phyloP scores from a whole-genome alignment of 2,329 filamentous ascomycete genomes.

The Trichoderma arundinaceum region DNA sequence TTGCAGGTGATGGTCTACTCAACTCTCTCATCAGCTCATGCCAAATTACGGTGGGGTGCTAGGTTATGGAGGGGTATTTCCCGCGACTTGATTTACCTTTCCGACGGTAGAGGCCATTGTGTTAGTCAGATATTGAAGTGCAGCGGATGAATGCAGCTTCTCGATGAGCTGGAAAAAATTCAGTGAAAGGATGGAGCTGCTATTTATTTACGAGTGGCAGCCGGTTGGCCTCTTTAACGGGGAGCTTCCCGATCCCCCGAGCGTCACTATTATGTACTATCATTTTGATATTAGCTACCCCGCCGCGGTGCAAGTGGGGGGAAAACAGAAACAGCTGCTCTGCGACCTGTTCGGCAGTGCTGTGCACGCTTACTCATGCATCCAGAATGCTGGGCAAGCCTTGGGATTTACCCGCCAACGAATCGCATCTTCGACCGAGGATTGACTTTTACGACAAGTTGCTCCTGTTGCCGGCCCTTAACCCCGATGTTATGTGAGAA shows the following conservation, averaged over 20 bases:
- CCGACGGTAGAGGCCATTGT: slow-evolving; percentile 58
- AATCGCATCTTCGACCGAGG: slow-evolving; percentile 2
- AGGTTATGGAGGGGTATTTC: slow-evolving; percentile 36
- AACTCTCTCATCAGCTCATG: slow-evolving; percentile 6
- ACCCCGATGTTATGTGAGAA: slow-evolving; percentile 7
- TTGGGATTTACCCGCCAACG: slow-evolving; percentile 23
- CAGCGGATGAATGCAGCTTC: slow-evolving; percentile 9
- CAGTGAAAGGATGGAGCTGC: slow-evolving; percentile 9
- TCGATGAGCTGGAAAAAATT: not conserved
- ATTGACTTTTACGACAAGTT: not conserved
- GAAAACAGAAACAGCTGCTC: slow-evolving; percentile 7
- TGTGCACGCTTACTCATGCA: slow-evolving; percentile 7
- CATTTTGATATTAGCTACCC: slow-evolving; percentile 15
- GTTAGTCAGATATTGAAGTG: not conserved
- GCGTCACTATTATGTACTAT: slow-evolving; percentile 10
- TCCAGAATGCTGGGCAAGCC: not conserved
- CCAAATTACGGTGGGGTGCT: slow-evolving; percentile 36
- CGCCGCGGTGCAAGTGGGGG: slow-evolving; percentile 20
- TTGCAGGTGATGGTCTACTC: slow-evolving; percentile 89
- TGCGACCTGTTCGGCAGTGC: not conserved
- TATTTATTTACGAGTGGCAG: slow-evolving; percentile 16
- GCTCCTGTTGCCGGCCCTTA: not conserved
- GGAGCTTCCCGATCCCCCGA: slow-evolving; percentile 17
- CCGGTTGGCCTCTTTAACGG: not conserved
- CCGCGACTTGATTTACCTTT: slow-evolving; percentile 50